These are phyloP conservation scores for Tuber indicum DNA, from an alignment of 495 filamentous ascomycete genomes.

Conservation along the genomic window DNA sequence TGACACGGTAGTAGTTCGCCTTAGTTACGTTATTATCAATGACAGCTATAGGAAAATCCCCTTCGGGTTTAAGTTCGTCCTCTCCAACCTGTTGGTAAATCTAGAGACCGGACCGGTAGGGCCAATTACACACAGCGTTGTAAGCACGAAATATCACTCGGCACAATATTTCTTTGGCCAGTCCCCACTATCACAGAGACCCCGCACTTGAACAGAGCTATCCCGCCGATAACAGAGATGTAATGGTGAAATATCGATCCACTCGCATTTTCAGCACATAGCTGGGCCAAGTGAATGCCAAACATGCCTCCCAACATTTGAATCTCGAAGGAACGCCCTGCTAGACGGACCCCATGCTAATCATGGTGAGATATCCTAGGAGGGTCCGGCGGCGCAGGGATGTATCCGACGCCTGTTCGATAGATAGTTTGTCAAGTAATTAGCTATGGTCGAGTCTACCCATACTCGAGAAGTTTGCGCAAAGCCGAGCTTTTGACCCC, in stretches of 20 bases:
- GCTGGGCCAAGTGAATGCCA: neutral
- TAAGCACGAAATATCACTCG: constrained; percentile 1
- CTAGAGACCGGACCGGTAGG: neutral
- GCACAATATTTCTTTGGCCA: neutral
- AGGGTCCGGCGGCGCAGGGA: neutral
- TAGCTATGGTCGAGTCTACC: neutral
- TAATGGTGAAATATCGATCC: neutral
- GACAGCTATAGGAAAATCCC: neutral
- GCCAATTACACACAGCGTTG: neutral
- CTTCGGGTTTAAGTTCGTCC: too few relatives aligned
- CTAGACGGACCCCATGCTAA: neutral
- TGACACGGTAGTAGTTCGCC: neutral
- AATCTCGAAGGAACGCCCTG: neutral
- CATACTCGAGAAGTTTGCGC: neutral
- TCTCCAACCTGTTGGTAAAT: neutral
- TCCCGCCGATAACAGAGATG: neutral
- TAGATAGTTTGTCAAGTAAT: neutral
- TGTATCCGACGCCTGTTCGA: neutral
- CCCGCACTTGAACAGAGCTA: neutral
- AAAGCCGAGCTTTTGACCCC: neutral
- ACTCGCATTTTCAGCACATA: neutral
- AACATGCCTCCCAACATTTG: neutral
- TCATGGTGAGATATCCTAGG: neutral
- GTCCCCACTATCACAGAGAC: neutral
- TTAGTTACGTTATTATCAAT: neutral